Percentiles rank a stretch among this genome's conserved stretches.
phyloP scores from a whole-genome alignment of 2,329 filamentous ascomycete genomes.

The Aspergillus japonicus region DNA sequence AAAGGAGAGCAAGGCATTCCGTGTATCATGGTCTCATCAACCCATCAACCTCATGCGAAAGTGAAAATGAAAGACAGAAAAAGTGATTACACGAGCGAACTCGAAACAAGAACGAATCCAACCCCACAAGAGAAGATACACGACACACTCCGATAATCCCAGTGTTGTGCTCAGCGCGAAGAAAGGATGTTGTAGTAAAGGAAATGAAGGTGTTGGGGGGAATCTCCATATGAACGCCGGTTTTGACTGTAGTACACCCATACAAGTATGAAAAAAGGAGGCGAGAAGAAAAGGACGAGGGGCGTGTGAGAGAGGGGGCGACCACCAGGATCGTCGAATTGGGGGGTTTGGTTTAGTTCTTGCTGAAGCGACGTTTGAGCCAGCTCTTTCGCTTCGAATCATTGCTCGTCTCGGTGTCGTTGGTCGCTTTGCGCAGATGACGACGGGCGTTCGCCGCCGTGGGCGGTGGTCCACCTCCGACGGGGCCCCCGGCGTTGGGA shows the following conservation, averaged over 20 bases:
- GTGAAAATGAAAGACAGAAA: conserved; percentile 2
- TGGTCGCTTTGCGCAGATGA: conserved; percentile 25
- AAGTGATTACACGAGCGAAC: neutral
- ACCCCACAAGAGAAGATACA: neutral
- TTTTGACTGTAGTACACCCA: conserved; percentile 7
- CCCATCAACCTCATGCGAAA: conserved; percentile 12
- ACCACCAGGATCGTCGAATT: neutral
- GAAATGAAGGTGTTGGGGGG: neutral
- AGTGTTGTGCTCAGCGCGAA: neutral
- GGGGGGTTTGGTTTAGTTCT: conserved; percentile 29
- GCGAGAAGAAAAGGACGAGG: conserved; percentile 1
- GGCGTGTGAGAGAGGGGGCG: conserved; percentile 3
- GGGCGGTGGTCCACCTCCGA: conserved; percentile 23
- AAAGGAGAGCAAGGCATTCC: conserved; percentile 14
- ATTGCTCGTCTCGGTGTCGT: conserved; percentile 43
- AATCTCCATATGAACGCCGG: conserved; percentile 14
- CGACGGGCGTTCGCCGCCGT: conserved; percentile 20
- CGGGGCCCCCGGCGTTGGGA: conserved; percentile 27
- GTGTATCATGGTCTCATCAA: conserved; percentile 28
- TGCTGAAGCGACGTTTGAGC: conserved; percentile 80
- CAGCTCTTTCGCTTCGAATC: conserved; percentile 77
- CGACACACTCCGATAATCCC: conserved; percentile 5
- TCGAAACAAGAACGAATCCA: conserved; percentile 6
- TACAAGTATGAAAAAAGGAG: conserved; percentile 4
- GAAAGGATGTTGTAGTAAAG: neutral